Percentiles rank a stretch among this genome's conserved stretches.
These are phyloP conservation scores for Suillus clintonianus DNA, from an alignment of 768 basidiomycete genomes.

Conservation along the genomic window DNA sequence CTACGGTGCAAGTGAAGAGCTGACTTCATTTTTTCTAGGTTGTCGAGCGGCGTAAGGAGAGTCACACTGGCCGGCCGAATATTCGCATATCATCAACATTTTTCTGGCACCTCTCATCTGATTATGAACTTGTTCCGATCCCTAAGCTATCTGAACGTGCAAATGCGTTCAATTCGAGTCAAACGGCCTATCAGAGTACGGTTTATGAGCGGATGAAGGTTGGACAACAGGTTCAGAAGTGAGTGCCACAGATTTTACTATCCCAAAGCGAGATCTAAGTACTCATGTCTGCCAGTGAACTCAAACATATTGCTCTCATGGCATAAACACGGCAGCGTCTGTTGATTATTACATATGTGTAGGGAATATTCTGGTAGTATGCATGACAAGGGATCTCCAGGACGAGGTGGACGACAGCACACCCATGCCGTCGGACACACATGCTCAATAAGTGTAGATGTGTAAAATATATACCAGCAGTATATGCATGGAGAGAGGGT, in stretches of 20 bases:
- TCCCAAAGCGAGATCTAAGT: constrained; percentile 1
- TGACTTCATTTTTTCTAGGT: constrained; percentile 41
- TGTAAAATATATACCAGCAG: background rate
- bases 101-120: constrained; percentile 93
- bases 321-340: constrained; percentile 39
- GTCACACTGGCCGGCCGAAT: constrained; percentile 74
- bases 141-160: constrained; percentile 53
- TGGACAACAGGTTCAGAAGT: constrained; percentile 87
- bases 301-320: constrained; percentile 82
- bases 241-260: constrained; percentile 21
- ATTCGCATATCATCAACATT: constrained; percentile 97
- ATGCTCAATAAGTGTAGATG: background rate
- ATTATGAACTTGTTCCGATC: constrained; percentile 74
- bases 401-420: background rate
- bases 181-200: constrained; percentile 28
- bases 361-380: background rate
- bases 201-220: constrained; percentile 79
- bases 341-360: background rate
- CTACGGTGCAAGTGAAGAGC: background rate
- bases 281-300: constrained; percentile 52
- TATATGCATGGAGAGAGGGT: background rate
- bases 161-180: constrained; percentile 39
- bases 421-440: background rate
- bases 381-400: background rate
- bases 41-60: constrained; percentile 58